phyloP scores from a whole-genome alignment of 2,329 filamentous ascomycete genomes.

The Neocatenulostroma microsporum region DNA sequence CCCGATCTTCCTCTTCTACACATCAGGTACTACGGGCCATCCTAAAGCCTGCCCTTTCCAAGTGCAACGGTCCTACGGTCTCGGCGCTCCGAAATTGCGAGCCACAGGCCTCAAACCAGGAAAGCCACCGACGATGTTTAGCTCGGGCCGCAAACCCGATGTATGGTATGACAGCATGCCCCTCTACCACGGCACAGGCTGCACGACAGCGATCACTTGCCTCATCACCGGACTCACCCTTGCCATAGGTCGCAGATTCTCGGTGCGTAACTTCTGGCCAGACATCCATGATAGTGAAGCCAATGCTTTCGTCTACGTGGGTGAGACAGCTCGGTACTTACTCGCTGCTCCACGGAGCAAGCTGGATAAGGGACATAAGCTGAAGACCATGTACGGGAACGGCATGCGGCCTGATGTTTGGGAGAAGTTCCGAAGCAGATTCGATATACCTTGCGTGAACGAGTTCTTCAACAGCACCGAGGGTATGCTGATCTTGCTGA shows the following conservation, averaged over 20 bases:
- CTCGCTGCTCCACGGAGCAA: conserved; percentile 59
- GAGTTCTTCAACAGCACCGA: conserved; percentile 36
- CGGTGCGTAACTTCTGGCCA: conserved; percentile 62
- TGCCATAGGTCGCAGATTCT: conserved; percentile 62
- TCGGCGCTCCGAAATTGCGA: conserved; percentile 32
- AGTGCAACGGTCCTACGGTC: conserved; percentile 39
- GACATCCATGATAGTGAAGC: conserved; percentile 61
- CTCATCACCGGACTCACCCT: conserved; percentile 50
- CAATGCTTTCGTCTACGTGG: conserved; percentile 71
- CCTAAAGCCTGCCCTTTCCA: conserved; percentile 64
- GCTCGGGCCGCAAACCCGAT: conserved; percentile 39
- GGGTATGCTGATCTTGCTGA: conserved; percentile 48
- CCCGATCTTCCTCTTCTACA: conserved; percentile 62
- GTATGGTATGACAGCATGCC: conserved; percentile 72
- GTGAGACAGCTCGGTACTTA: conserved; percentile 67
- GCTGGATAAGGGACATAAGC: conserved; percentile 51
- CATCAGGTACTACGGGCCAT: conserved; percentile 66
- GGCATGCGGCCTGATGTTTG: conserved; percentile 62
- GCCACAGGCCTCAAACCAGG: conserved; percentile 29
- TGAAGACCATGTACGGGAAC: conserved; percentile 57
- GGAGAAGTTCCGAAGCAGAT: conserved; percentile 76
- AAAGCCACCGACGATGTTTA: background rate
- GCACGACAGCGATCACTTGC: conserved; percentile 50
- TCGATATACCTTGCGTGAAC: conserved; percentile 29
- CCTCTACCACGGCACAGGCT: conserved; percentile 68